Evolutionary conservation across 352 stramenopile species (phyloP).

Genomic region (Phytopythium delawarense): DNA sequence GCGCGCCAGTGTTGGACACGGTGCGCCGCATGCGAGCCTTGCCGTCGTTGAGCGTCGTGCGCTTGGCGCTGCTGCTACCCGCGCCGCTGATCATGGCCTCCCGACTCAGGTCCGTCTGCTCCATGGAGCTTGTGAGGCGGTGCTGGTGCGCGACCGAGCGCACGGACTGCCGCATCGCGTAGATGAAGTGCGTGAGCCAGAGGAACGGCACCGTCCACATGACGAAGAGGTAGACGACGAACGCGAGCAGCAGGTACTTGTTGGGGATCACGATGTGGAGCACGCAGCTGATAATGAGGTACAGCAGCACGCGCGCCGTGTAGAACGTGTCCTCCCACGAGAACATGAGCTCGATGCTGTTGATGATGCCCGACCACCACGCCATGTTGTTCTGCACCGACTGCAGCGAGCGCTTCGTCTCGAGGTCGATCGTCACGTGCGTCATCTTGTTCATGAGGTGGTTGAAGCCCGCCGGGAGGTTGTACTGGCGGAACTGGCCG

Average conservation of each 20-base stretch:
- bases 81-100: constrained; percentile 29
- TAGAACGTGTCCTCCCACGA: constrained; percentile 88
- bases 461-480: constrained; percentile 76
- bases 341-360: constrained; percentile 84
- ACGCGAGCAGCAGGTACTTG: constrained; percentile 72
- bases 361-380: constrained; percentile 83
- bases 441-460: constrained; percentile 90
- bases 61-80: constrained; percentile 4
- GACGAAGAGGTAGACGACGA: constrained; percentile 77
- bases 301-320: constrained; percentile 73
- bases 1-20: constrained; percentile 52
- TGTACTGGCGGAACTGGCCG: constrained; percentile 72
- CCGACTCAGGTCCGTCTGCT: constrained; percentile 51
- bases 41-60: constrained; percentile 31
- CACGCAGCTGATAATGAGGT: constrained; percentile 81
- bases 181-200: constrained; percentile 62
- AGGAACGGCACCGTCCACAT: constrained; percentile 81
- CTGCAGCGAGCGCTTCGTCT: constrained; percentile 81
- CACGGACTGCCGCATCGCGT: constrained; percentile 60
- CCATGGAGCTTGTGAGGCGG: constrained; percentile 53
- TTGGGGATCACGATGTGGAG: constrained; percentile 83
- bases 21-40: constrained; percentile 42
- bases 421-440: constrained; percentile 77
- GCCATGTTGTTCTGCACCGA: constrained; percentile 88
- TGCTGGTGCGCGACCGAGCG: constrained; percentile 75